Percentiles rank a stretch among this genome's conserved stretches.
phyloP scores from a whole-genome alignment of 139 green algal genomes.

The Pseudopediastrum boryanum region DNA sequence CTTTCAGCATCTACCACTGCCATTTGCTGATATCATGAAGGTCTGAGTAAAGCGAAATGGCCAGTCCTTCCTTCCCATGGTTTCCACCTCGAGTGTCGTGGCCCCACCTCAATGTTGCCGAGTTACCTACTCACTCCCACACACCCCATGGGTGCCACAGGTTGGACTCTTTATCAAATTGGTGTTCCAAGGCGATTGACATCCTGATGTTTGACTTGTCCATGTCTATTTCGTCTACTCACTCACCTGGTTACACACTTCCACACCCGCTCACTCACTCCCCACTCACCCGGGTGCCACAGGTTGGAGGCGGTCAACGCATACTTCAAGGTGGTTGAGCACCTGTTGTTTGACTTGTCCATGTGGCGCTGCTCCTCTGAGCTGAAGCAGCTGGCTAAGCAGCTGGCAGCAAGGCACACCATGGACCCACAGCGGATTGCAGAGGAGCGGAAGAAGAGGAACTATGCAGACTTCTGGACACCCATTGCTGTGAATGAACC shows the following conservation, averaged over 20 bases:
- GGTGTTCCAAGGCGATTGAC: conserved; percentile 68
- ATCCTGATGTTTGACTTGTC: conserved; percentile 93
- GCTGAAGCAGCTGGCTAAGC: conserved; percentile 25
- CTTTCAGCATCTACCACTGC: too few species aligned
- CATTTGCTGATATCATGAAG: too few species aligned
- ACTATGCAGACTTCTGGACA: conserved; percentile 75
- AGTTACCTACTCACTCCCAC: too few species aligned
- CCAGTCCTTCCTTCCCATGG: too few species aligned
- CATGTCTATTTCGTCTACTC: conserved; percentile 60
- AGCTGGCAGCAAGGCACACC: conserved; percentile 29
- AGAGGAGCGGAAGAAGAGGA: conserved; percentile 83
- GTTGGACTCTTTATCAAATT: too few species aligned
- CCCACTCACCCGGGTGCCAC: background rate
- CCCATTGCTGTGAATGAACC: conserved; percentile 83
- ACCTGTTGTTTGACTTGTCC: conserved; percentile 93
- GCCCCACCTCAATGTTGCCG: too few species aligned
- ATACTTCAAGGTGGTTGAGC: conserved; percentile 69
- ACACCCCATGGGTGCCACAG: too few species aligned
- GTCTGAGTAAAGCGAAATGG: too few species aligned
- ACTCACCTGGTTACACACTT: background rate
- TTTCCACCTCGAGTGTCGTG: too few species aligned
- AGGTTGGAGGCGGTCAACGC: conserved; percentile 39
- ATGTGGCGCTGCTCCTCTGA: conserved; percentile 83
- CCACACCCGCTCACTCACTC: conserved; percentile 28
- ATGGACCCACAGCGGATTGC: conserved; percentile 52